Evolutionary conservation across 2,329 filamentous ascomycete species (phyloP).

Genomic region (Parascedosporium putredinis): DNA sequence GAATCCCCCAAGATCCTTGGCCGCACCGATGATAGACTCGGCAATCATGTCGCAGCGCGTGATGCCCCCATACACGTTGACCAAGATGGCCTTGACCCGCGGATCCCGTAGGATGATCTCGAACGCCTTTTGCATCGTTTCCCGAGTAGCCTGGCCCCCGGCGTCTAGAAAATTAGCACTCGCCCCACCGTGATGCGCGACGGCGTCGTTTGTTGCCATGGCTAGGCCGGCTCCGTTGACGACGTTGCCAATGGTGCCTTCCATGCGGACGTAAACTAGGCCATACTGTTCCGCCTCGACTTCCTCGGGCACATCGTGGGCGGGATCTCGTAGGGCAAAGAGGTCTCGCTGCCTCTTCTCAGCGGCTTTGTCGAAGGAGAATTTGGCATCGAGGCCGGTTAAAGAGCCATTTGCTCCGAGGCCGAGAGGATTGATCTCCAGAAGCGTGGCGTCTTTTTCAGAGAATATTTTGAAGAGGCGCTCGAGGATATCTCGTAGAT

Average conservation of each 20-base stretch:
- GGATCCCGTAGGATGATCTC: slow-evolving; percentile 60
- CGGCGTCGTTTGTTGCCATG: slow-evolving; percentile 82
- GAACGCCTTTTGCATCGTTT: slow-evolving; percentile 71
- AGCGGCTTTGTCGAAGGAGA: slow-evolving; percentile 39
- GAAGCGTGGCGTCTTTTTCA: slow-evolving; percentile 33
- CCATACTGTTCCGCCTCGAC: slow-evolving; percentile 44
- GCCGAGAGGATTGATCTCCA: slow-evolving; percentile 31
- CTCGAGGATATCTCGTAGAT: slow-evolving; percentile 15
- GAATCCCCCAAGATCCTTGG: slow-evolving; percentile 24
- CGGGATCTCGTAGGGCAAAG: slow-evolving; percentile 25
- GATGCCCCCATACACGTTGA: slow-evolving; percentile 46
- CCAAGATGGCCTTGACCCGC: slow-evolving; percentile 56
- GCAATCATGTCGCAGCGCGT: slow-evolving; percentile 41
- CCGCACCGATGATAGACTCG: slow-evolving; percentile 34
- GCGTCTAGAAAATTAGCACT: slow-evolving; percentile 84
- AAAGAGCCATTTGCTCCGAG: slow-evolving; percentile 20
- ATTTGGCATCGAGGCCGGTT: slow-evolving; percentile 24
- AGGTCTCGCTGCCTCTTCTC: slow-evolving; percentile 27
- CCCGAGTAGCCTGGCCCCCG: slow-evolving; percentile 74
- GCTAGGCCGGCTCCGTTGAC: slow-evolving; percentile 85
- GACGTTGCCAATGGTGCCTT: slow-evolving; percentile 62
- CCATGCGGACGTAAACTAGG: slow-evolving; percentile 65
- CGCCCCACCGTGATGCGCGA: slow-evolving; percentile 54
- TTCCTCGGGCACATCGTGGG: slow-evolving; percentile 23
- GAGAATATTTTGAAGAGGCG: slow-evolving; percentile 27